Base-by-base conservation (phyloP, 768 basidiomycete genomes). In the Podaxis carcinomalis region DNA sequence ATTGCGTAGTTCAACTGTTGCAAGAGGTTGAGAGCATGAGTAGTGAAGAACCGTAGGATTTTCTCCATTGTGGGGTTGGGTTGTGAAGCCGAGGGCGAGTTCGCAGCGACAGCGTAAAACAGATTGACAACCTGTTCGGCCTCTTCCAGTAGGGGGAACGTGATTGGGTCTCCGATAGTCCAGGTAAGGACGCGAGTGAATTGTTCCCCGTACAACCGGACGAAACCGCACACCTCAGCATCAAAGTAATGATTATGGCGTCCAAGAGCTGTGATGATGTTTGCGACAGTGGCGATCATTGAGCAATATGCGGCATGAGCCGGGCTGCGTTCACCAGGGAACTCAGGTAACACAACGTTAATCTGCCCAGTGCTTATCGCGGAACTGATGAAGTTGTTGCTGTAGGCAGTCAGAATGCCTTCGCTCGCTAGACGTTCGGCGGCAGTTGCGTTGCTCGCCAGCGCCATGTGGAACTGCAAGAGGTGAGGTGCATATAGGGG, bases 1-100 rank as follows among this genome's bases (percentile, higher is more conserved):
- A 96, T 79, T 0, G 92, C 90, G 65, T 95, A 94, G 72, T 94
- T 95, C 63, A 97, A 74, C 64, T 94, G 90, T 68, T 94, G 93
- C 0, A 97, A 78, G 25, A 96, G 83, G 35, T 85, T 77, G 19
- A 95, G 73, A 0, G 89, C 86, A 62, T 84, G 85, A 0, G 77
- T 77, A 2, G 86, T 83, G 70, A 92, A 94, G 16, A 83, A 84
- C 0, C 80, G 79, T 46, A 94, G 78, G 5, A 93, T 83, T 65
- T 83, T 86, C 56, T 80, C 80, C 16, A 87, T 80, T 2, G 81
- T 81, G 5, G 79, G 75, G 63, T 82, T 79, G 52, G 77, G 64
- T 66, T 77, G 80, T 16, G 78, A 71, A 19, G 78, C 68, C 27
- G 76, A 68, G 49, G 83, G 79, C 40, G 79, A 76, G 62, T 81